Evolutionary conservation across 1,284 basidiomycete genomes (phyloP).

Genomic region (Melampsora americana): DNA sequence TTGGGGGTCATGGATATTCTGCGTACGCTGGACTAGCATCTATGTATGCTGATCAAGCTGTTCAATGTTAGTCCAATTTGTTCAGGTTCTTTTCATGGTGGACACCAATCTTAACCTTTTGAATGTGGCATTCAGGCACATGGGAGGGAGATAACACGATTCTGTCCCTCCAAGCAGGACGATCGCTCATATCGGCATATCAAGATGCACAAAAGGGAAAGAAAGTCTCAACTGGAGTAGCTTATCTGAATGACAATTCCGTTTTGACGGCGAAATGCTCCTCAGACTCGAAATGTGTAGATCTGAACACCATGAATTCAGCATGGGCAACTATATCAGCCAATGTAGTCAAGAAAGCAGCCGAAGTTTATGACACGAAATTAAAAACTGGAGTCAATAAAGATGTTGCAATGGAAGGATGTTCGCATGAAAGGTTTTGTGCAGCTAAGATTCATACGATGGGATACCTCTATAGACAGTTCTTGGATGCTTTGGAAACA

Average conservation of each 20-base stretch:
- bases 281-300: constrained; percentile 49
- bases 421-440: constrained; percentile 53
- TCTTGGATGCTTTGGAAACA: constrained; percentile 51
- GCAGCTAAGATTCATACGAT: constrained; percentile 54
- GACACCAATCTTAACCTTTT: not conserved
- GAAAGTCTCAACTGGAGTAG: constrained; percentile 48
- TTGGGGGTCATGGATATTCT: constrained; percentile 62
- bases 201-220: constrained; percentile 52
- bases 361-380: constrained; percentile 50
- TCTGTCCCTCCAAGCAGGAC: constrained; percentile 52
- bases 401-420: constrained; percentile 54
- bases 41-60: constrained; percentile 61
- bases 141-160: constrained; percentile 55
- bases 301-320: constrained; percentile 51
- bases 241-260: constrained; percentile 52
- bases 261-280: constrained; percentile 49
- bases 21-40: constrained; percentile 60
- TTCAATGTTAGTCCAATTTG: constrained; percentile 55
- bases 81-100: not conserved
- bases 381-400: constrained; percentile 50
- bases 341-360: constrained; percentile 54
- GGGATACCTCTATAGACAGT: constrained; percentile 54
- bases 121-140: constrained; percentile 45
- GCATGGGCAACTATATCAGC: constrained; percentile 53
- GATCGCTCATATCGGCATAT: constrained; percentile 52